Conservation (phyloP, 2,329 filamentous ascomycete genomes). For the Trematosphaeria pertusa region DNA sequence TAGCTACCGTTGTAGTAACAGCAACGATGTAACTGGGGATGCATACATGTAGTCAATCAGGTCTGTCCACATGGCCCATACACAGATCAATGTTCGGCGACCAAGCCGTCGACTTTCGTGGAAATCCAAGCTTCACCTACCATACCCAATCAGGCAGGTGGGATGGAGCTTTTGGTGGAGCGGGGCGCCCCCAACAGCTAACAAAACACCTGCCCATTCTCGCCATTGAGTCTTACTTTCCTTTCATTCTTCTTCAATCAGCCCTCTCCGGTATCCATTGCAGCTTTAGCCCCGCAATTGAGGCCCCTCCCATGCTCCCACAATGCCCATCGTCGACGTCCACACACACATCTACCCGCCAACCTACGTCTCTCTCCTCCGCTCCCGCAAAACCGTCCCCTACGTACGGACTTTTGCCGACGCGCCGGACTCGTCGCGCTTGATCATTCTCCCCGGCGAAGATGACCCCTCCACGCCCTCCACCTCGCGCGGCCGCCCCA, state of each 20-base stretch:
- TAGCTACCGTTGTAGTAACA: neutral
- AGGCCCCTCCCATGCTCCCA: constrained; percentile 3
- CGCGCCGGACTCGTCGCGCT: constrained; percentile 63
- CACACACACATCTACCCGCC: constrained; percentile 71
- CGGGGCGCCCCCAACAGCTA: constrained; percentile 26
- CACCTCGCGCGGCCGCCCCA: constrained; percentile 74
- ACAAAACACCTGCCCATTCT: constrained; percentile 22
- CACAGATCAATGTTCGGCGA: too few species aligned
- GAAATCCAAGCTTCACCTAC: constrained; percentile 3
- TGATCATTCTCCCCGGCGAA: constrained; percentile 69
- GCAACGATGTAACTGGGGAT: neutral
- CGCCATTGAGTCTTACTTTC: neutral
- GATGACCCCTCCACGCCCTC: constrained; percentile 60
- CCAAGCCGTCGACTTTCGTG: too few species aligned
- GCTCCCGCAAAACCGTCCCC: constrained; percentile 67
- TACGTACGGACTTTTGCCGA: constrained; percentile 71
- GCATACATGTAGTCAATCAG: too few species aligned
- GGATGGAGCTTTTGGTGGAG: constrained; percentile 31
- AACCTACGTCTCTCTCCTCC: constrained; percentile 64
- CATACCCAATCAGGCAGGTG: constrained; percentile 34
- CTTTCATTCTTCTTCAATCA: neutral
- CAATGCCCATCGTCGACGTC: constrained; percentile 61
- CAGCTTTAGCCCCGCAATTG: neutral
- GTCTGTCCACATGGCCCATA: too few species aligned
- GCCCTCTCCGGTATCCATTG: neutral